These are phyloP conservation scores for Wickerhamomyces bovis DNA, from an alignment of 805 yeast species.

Conservation along the genomic window DNA sequence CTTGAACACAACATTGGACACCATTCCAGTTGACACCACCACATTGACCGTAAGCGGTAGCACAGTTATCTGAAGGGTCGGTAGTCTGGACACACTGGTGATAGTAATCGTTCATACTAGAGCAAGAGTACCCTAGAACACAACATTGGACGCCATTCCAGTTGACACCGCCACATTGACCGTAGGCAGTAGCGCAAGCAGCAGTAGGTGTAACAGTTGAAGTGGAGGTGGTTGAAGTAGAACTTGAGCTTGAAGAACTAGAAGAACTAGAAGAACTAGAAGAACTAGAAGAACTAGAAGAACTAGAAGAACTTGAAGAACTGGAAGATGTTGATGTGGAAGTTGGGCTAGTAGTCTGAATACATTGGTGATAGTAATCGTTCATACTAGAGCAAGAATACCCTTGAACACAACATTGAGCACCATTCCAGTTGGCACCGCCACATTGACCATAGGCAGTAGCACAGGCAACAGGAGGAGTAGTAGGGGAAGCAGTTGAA, in stretches of 20 bases:
- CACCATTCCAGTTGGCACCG: slow-evolving; percentile 9
- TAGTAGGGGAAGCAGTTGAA: not conserved
- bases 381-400: slow-evolving; percentile 8
- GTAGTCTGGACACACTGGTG: slow-evolving; percentile 11
- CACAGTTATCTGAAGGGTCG: not conserved
- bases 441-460: slow-evolving; percentile 15
- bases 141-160: slow-evolving; percentile 11
- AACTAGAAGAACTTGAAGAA: not conserved
- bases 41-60: slow-evolving; percentile 11
- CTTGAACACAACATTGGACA: slow-evolving; percentile 10
- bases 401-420: slow-evolving; percentile 11
- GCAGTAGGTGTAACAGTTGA: not conserved
- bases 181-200: slow-evolving; percentile 4
- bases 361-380: slow-evolving; percentile 14
- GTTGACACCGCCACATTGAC: slow-evolving; percentile 16
- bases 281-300: not conserved
- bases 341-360: slow-evolving; percentile 1
- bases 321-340: not conserved
- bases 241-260: not conserved
- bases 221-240: not conserved
- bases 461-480: not conserved
- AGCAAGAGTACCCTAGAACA: slow-evolving; percentile 8
- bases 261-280: not conserved
- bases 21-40: slow-evolving; percentile 13
- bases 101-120: slow-evolving; percentile 9